A percentile compares a stretch with the other conserved stretches of the same genome.
Evolutionary conservation across 1,284 basidiomycete species (phyloP).

Genomic region (Pholiota adiposa): DNA sequence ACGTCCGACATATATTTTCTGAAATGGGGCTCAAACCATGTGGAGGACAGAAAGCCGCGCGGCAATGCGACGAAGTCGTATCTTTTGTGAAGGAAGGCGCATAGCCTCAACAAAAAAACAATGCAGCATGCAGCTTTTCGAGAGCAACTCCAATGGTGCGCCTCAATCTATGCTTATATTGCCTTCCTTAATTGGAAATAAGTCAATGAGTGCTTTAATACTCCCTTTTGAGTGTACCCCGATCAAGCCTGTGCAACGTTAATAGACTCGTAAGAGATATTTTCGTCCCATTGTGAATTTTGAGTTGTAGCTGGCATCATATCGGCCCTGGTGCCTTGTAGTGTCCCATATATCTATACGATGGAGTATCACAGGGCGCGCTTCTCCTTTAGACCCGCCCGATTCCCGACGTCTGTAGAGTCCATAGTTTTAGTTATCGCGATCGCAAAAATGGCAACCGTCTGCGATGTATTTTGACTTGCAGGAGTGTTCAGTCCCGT

Average conservation of each 20-base stretch:
- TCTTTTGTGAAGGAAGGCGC: not conserved
- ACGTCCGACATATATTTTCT: slow-evolving; percentile 8
- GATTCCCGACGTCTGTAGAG: not conserved
- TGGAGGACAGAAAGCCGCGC: slow-evolving; percentile 2
- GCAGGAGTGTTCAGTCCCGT: not conserved
- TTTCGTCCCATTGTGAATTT: not conserved
- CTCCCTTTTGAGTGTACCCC: not conserved
- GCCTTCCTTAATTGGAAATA: slow-evolving; percentile 1
- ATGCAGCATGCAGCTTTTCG: not conserved
- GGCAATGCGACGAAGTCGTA: slow-evolving; percentile 7
- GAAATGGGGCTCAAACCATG: slow-evolving; percentile 6
- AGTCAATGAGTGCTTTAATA: not conserved
- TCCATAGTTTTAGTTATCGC: not conserved
- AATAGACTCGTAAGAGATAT: not conserved
- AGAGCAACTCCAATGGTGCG: not conserved
- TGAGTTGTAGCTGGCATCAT: not conserved
- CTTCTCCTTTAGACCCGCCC: not conserved
- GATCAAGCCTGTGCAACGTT: not conserved
- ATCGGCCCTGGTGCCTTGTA: not conserved
- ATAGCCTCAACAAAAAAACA: not conserved
- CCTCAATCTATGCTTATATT: not conserved
- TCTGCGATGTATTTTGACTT: not conserved
- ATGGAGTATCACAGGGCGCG: not conserved
- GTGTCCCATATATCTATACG: not conserved
- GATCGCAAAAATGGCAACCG: not conserved